Conservation (phyloP, 257 asterid genomes). For the Plantago elongata region DNA sequence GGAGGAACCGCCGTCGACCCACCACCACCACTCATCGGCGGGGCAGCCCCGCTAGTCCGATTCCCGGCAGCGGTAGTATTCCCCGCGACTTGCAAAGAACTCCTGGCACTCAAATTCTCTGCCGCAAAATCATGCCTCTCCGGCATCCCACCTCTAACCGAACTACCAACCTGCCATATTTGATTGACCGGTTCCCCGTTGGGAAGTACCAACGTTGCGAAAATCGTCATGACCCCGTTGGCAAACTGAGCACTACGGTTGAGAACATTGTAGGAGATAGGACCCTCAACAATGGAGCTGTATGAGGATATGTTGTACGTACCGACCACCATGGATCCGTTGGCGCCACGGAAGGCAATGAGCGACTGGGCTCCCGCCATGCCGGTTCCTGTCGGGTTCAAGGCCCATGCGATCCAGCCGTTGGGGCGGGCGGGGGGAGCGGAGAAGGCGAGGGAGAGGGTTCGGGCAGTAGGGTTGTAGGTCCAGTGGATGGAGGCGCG, state of each 20-base stretch:
- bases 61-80: background rate
- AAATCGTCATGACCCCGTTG: slow-evolving; percentile 37
- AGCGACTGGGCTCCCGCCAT: slow-evolving; percentile 68
- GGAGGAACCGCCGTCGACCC: background rate
- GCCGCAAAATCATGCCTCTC: slow-evolving; percentile 23
- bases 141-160: slow-evolving; percentile 29
- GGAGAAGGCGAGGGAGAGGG: slow-evolving; percentile 46
- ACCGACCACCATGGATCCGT: slow-evolving; percentile 42
- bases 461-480: slow-evolving; percentile 17
- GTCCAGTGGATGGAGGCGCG: slow-evolving; percentile 36
- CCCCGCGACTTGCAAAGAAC: slow-evolving; percentile 24
- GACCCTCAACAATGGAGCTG: slow-evolving; percentile 32
- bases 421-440: slow-evolving; percentile 51
- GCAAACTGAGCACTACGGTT: slow-evolving; percentile 38
- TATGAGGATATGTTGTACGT: slow-evolving; percentile 50
- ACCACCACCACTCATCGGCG: background rate
- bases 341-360: slow-evolving; percentile 41
- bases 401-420: slow-evolving; percentile 85
- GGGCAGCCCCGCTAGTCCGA: background rate
- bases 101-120: slow-evolving; percentile 32
- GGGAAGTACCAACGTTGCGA: slow-evolving; percentile 50
- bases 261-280: slow-evolving; percentile 42
- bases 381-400: slow-evolving; percentile 50
- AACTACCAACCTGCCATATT: slow-evolving; percentile 45
- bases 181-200: slow-evolving; percentile 28